A percentile compares a stretch with the other conserved stretches of the same genome.
Conservation (phyloP, 805 yeast genomes). For the Starmerella bombicola region DNA sequence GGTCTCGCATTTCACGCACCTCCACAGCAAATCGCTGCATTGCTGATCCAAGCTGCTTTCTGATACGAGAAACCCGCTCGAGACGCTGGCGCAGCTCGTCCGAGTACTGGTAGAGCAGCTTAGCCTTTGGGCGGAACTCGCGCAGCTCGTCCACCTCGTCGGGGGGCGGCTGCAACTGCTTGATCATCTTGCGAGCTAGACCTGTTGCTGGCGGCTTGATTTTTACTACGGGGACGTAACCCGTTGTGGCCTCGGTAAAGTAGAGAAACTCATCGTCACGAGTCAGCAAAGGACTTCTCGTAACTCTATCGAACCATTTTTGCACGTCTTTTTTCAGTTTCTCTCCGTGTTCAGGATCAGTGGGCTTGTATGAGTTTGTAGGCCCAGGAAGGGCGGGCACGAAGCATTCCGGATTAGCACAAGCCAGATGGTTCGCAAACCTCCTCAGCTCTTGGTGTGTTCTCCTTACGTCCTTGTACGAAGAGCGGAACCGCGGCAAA, state of each 20-base stretch:
- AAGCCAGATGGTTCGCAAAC: conserved; percentile 63
- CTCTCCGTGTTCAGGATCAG: conserved; percentile 64
- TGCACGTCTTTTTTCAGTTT: conserved; percentile 53
- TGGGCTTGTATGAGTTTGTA: conserved; percentile 65
- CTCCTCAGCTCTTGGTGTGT: conserved; percentile 65
- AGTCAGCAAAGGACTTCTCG: conserved; percentile 63
- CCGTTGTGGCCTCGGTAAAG: conserved; percentile 68
- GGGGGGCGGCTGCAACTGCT: conserved; percentile 83
- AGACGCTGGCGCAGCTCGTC: conserved; percentile 43
- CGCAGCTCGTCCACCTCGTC: conserved; percentile 75
- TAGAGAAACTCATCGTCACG: conserved; percentile 79
- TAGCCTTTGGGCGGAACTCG: conserved; percentile 75
- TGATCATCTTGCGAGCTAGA: conserved; percentile 71
- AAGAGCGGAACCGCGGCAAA: conserved; percentile 63
- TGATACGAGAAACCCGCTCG: conserved; percentile 40
- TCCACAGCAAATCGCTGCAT: conserved; percentile 31
- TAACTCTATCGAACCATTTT: conserved; percentile 71
- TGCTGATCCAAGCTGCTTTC: conserved; percentile 41
- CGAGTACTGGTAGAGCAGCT: conserved; percentile 51
- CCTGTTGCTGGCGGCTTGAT: conserved; percentile 68
- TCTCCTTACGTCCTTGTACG: conserved; percentile 65
- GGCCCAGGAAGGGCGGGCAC: conserved; percentile 78
- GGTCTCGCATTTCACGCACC: conserved; percentile 4
- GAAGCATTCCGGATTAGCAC: conserved; percentile 81
- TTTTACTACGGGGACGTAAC: conserved; percentile 49